These are phyloP conservation scores for Elymus sibiricus DNA, from an alignment of 176 grass and related monocot species.

Conservation along the genomic window DNA sequence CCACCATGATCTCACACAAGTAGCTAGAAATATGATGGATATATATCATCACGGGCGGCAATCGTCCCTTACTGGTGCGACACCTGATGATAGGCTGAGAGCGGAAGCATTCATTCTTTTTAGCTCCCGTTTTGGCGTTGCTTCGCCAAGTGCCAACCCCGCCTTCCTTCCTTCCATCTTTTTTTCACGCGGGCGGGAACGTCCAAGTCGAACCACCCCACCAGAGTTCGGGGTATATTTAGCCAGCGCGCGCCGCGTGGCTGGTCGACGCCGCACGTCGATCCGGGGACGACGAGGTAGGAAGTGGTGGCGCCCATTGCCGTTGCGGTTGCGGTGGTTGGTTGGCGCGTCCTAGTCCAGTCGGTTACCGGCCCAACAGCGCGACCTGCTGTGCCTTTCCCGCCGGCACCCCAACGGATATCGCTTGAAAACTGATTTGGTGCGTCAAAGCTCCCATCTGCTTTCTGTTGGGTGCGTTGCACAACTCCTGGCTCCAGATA, in stretches of 20 bases:
- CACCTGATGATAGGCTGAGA: background rate
- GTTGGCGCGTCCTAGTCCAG: constrained; percentile 22
- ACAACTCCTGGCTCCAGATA: background rate
- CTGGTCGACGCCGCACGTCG: background rate
- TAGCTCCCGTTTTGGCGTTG: background rate
- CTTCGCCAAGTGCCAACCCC: background rate
- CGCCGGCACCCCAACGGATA: background rate
- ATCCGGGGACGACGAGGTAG: background rate
- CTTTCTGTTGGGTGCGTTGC: background rate
- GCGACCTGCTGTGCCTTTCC: background rate
- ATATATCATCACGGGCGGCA: background rate
- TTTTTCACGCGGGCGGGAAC: background rate
- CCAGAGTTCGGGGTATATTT: background rate
- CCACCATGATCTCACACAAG: background rate
- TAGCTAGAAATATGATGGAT: background rate
- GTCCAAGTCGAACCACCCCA: background rate
- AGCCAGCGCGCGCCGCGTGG: background rate
- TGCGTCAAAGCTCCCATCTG: background rate
- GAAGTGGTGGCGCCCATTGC: background rate
- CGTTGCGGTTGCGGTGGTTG: background rate
- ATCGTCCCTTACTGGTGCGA: background rate
- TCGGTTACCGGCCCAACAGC: constrained; percentile 15
- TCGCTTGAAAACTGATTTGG: background rate
- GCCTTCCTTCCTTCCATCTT: background rate
- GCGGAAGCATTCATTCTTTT: background rate